Evolutionary conservation across 1,139 yeast genomes (phyloP).

Genomic region (Debaryomycetaceae sp.): DNA sequence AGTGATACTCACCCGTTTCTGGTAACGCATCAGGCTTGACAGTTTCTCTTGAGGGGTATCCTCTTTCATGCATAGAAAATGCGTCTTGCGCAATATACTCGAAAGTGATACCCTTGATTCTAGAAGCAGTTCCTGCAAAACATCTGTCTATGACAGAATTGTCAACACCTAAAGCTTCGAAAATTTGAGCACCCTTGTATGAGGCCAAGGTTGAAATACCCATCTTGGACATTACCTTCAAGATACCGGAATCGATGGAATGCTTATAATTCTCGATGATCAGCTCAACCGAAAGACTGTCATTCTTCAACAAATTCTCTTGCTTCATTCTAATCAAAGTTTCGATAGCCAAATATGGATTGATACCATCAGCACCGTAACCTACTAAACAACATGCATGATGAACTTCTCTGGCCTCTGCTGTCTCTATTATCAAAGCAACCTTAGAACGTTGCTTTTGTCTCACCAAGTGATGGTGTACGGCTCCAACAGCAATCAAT

Average conservation of each 20-base stretch:
- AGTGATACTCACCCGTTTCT: conserved; percentile 95
- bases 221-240: conserved; percentile 98
- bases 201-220: conserved; percentile 97
- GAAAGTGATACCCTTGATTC: conserved; percentile 93
- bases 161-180: conserved; percentile 94
- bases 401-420: conserved; percentile 97
- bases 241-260: conserved; percentile 84
- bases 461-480: conserved; percentile 93
- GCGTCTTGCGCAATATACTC: conserved; percentile 97
- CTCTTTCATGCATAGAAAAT: conserved; percentile 86
- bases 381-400: conserved; percentile 93
- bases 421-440: conserved; percentile 87
- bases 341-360: conserved; percentile 92
- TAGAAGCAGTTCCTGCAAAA: conserved; percentile 95
- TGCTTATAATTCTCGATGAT: conserved; percentile 74
- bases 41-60: conserved; percentile 76
- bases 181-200: conserved; percentile 97
- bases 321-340: conserved; percentile 79
- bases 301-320: conserved; percentile 70
- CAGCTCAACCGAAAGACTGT: conserved; percentile 50
- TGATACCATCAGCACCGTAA: conserved; percentile 95
- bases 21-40: conserved; percentile 74
- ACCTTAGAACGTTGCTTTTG: conserved; percentile 96
- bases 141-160: conserved; percentile 93
- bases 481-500: conserved; percentile 94